A percentile compares a stretch with the other conserved stretches of the same genome.
Conservation (phyloP, 2,329 filamentous ascomycete genomes). For the Akanthomyces dipterigenus region DNA sequence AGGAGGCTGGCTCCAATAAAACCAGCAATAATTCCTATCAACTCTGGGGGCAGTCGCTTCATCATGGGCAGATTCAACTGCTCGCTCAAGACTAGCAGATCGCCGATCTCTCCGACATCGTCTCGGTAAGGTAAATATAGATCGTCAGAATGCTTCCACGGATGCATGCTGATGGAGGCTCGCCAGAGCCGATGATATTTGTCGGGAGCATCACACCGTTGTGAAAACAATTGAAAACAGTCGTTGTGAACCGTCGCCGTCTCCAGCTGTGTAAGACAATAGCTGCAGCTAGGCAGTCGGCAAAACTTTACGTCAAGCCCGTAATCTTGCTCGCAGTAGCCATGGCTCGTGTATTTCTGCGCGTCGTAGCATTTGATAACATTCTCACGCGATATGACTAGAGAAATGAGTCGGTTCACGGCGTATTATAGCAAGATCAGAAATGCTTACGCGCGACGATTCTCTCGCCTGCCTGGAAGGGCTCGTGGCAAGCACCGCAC, state of each 20-base stretch:
- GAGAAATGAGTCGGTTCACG: not conserved
- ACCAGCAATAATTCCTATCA: not conserved
- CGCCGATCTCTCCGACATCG: not conserved
- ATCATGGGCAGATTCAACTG: not conserved
- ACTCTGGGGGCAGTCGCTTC: not conserved
- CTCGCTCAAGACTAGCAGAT: not conserved
- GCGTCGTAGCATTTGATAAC: not conserved
- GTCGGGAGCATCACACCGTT: not conserved
- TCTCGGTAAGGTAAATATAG: not conserved
- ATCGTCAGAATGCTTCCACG: not conserved
- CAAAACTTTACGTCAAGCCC: not conserved
- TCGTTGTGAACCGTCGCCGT: slow-evolving; percentile 1
- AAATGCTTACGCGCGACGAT: not conserved
- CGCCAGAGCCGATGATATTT: not conserved
- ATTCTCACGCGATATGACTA: not conserved
- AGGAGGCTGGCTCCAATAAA: not conserved
- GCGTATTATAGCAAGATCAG: not conserved
- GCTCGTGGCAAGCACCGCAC: slow-evolving; percentile 4
- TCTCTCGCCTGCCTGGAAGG: not conserved
- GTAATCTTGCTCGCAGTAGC: not conserved
- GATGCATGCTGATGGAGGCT: slow-evolving; percentile 1
- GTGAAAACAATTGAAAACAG: not conserved
- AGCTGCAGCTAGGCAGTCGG: not conserved
- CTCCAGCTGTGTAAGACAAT: not conserved
- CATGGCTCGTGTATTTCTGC: not conserved